Conservation (phyloP, 345 rosid species). For the Aquilaria sinensis region DNA sequence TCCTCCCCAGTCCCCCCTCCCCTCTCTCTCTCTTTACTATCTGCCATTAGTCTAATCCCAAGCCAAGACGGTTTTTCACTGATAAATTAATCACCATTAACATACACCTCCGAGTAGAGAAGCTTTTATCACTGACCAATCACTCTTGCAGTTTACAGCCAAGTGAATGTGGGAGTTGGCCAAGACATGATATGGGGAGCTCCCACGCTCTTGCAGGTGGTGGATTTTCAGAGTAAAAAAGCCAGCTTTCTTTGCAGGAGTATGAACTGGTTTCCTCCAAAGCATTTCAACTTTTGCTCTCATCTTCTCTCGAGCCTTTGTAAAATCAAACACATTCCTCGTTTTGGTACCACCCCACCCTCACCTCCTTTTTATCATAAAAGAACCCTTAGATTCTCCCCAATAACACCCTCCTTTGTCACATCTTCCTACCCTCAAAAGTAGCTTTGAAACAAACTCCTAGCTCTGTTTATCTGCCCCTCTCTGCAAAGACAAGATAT, state of each 20-base stretch:
- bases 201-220: not conserved
- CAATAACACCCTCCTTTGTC: constrained; percentile 27
- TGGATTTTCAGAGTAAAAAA: not conserved
- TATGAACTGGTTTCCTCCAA: constrained; percentile 14
- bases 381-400: constrained; percentile 22
- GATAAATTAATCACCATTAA: not conserved
- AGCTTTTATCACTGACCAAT: not conserved
- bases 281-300: constrained; percentile 14
- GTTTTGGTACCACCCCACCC: constrained; percentile 22
- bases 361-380: constrained; percentile 15
- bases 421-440: constrained; percentile 15
- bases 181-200: not conserved
- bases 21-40: constrained; percentile 1
- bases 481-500: constrained; percentile 23
- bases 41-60: not conserved
- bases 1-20: not conserved
- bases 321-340: constrained; percentile 10
- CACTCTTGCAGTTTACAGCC: not conserved
- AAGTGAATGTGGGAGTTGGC: not conserved
- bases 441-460: constrained; percentile 16
- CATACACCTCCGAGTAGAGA: not conserved
- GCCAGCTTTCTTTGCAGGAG: constrained; percentile 6
- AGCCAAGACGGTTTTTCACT: not conserved
- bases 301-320: constrained; percentile 1
- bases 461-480: constrained; percentile 2